Percentiles rank a stretch among this genome's conserved stretches.
Evolutionary conservation across 306 rosid species (phyloP).

Genomic region (Astragalus glycyphyllos): DNA sequence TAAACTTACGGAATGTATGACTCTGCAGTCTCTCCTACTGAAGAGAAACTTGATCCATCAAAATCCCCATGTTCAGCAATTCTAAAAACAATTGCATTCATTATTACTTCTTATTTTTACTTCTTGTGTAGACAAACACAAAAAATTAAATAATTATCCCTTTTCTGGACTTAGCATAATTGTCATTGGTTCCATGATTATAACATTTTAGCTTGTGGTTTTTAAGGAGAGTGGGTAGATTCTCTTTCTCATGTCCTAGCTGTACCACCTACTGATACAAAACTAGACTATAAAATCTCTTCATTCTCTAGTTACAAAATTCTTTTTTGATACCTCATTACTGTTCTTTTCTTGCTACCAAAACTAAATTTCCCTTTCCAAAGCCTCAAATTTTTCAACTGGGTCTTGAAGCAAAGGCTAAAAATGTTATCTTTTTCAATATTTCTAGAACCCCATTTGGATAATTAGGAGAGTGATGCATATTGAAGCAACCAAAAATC

Average conservation of each 20-base stretch:
- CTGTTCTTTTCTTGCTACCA: conserved; percentile 2
- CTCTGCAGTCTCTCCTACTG: too few relatives aligned
- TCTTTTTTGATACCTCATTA: conserved; percentile 34
- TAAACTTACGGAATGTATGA: too few relatives aligned
- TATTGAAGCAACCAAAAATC: conserved; percentile 61
- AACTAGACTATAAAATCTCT: conserved; percentile 30
- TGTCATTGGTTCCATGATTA: conserved; percentile 37
- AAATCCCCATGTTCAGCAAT: too few relatives aligned
- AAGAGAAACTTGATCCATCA: too few relatives aligned
- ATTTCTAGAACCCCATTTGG: conserved; percentile 36
- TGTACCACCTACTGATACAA: conserved; percentile 43
- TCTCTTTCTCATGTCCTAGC: conserved; percentile 50
- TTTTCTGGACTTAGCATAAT: conserved; percentile 40
- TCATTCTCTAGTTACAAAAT: conserved; percentile 33
- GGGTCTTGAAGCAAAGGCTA: conserved; percentile 9
- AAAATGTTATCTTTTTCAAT: conserved; percentile 2
- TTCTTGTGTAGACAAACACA: neutral
- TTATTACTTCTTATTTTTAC: too few relatives aligned
- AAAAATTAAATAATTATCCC: conserved; percentile 24
- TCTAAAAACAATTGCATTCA: too few relatives aligned
- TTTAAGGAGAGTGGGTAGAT: conserved; percentile 56
- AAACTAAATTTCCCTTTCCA: neutral
- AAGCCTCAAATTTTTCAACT: conserved; percentile 29
- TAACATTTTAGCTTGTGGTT: conserved; percentile 33
- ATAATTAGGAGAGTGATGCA: conserved; percentile 59